These are phyloP conservation scores for Mortierella sp. DNA, from an alignment of 371 early-diverging fungal genomes.

Conservation along the genomic window DNA sequence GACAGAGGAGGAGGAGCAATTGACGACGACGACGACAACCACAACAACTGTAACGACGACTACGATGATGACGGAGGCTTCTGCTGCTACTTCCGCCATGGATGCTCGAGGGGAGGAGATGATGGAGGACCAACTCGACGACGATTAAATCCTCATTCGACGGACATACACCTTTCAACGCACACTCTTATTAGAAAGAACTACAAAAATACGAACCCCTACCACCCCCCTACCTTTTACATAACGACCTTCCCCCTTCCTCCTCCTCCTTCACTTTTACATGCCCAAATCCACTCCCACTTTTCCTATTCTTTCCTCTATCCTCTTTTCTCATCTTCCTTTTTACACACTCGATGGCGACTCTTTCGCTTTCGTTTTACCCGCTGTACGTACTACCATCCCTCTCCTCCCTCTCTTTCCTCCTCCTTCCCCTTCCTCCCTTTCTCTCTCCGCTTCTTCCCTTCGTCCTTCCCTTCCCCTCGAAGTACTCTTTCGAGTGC, in stretches of 20 bases:
- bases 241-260: constrained; percentile 4
- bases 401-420: not conserved
- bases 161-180: not conserved
- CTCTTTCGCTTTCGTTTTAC: not conserved
- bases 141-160: constrained; percentile 5
- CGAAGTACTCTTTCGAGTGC: not conserved
- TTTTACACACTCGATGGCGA: not conserved
- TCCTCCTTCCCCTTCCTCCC: not conserved
- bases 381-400: not conserved
- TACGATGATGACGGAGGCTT: not conserved
- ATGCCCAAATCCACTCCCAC: not conserved
- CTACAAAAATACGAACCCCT: not conserved
- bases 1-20: not conserved
- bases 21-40: not conserved
- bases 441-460: not conserved
- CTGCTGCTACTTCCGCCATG: not conserved
- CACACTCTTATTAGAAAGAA: not conserved
- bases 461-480: not conserved
- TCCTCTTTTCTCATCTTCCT: not conserved
- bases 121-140: constrained; percentile 13
- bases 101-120: not conserved
- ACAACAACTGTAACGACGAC: not conserved
- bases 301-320: not conserved
- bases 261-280: not conserved
- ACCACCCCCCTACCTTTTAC: not conserved